These are phyloP conservation scores for Pichia sp. DNA, from an alignment of 1,139 yeast species.

Conservation along the genomic window DNA sequence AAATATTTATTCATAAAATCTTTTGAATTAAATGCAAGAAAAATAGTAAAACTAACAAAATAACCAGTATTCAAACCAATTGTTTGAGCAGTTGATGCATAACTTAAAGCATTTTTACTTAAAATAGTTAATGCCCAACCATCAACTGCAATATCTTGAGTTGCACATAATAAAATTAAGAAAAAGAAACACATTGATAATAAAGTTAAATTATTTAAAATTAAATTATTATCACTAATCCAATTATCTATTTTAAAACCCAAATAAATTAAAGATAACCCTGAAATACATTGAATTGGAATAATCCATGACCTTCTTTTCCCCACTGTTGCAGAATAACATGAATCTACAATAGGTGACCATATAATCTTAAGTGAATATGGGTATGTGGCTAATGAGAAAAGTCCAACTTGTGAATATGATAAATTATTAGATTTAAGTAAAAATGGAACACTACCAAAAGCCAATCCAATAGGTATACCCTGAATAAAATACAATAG, in stretches of 20 bases:
- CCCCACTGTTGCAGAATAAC: slow-evolving; percentile 63
- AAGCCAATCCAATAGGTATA: slow-evolving; percentile 90
- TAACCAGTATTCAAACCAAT: slow-evolving; percentile 92
- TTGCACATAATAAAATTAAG: slow-evolving; percentile 84
- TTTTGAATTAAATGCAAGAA: slow-evolving; percentile 82
- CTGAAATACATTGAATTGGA: slow-evolving; percentile 79
- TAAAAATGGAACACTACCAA: slow-evolving; percentile 92
- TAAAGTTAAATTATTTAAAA: slow-evolving; percentile 46
- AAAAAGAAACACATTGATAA: slow-evolving; percentile 60
- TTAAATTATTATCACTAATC: slow-evolving; percentile 38
- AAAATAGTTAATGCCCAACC: slow-evolving; percentile 96
- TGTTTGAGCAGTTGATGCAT: slow-evolving; percentile 96
- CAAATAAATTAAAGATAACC: slow-evolving; percentile 56
- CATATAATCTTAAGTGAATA: slow-evolving; percentile 85
- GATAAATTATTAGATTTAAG: slow-evolving; percentile 63
- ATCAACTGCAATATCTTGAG: slow-evolving; percentile 98
- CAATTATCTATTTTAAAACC: slow-evolving; percentile 56
- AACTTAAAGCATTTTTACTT: slow-evolving; percentile 73
- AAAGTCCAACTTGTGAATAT: slow-evolving; percentile 87
- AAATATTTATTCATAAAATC: slow-evolving; percentile 87
- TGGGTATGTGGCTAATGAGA: slow-evolving; percentile 90
- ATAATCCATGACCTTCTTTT: slow-evolving; percentile 91
- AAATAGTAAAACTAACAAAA: slow-evolving; percentile 84
- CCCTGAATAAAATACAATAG: slow-evolving; percentile 82
- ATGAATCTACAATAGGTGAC: slow-evolving; percentile 94